A percentile compares a stretch with the other conserved stretches of the same genome.
phyloP scores from a whole-genome alignment of 768 basidiomycete species.

The Auricularia auricula-judae region DNA sequence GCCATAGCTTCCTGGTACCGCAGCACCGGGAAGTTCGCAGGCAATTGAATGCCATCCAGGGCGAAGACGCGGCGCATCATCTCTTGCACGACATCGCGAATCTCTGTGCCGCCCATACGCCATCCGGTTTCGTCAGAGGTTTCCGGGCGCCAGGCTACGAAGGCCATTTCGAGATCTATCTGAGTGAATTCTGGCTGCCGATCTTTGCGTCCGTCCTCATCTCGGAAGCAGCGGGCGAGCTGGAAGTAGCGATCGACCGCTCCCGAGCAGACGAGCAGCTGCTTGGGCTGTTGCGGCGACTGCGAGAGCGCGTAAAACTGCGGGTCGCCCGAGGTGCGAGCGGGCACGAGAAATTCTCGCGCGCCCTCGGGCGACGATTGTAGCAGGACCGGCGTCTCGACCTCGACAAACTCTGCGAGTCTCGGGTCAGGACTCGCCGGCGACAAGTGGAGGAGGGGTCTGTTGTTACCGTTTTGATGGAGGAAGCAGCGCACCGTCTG shows the following conservation, averaged over 20 bases:
- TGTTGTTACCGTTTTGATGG: constrained; percentile 50
- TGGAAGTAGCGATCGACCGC: constrained; percentile 87
- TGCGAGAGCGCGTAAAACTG: constrained; percentile 83
- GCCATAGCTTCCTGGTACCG: constrained; percentile 85
- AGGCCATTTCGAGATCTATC: constrained; percentile 94
- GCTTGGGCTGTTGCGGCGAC: constrained; percentile 94
- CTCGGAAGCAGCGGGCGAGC: constrained; percentile 88
- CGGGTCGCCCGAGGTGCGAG: constrained; percentile 34
- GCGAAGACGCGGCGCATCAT: constrained; percentile 66
- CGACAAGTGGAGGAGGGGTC: neutral
- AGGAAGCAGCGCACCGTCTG: constrained; percentile 64
- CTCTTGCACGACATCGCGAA: constrained; percentile 67
- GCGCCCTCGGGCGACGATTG: constrained; percentile 93
- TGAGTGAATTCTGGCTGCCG: constrained; percentile 97
- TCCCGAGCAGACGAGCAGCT: constrained; percentile 83
- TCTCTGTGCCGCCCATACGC: constrained; percentile 80
- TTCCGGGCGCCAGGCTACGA: constrained; percentile 64
- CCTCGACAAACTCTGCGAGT: constrained; percentile 71
- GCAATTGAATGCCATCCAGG: constrained; percentile 50
- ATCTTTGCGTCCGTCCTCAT: constrained; percentile 91
- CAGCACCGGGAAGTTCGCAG: constrained; percentile 63
- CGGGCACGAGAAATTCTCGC: constrained; percentile 85
- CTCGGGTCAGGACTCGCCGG: neutral
- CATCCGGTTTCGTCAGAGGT: constrained; percentile 30
- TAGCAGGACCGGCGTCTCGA: constrained; percentile 86